A percentile compares a stretch with the other conserved stretches of the same genome.
These are phyloP conservation scores for Xerocomellus dryophilus DNA, from an alignment of 768 basidiomycete genomes.

Conservation along the genomic window DNA sequence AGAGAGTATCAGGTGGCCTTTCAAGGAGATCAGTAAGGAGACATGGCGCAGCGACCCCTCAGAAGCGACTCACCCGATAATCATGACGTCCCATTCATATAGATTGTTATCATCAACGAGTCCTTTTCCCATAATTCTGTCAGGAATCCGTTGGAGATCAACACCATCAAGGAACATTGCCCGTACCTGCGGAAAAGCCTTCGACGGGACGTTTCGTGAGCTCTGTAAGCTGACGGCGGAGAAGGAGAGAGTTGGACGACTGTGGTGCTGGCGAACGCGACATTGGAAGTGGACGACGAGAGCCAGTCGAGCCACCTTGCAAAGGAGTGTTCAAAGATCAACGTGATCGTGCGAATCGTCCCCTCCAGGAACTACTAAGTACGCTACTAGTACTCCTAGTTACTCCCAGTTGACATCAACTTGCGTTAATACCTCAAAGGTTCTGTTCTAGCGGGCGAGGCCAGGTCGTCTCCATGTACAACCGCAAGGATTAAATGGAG, in stretches of 20 bases:
- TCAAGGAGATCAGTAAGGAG: conserved; percentile 16
- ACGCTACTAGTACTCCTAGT: too few species aligned
- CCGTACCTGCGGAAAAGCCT: conserved; percentile 90
- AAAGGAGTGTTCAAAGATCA: background rate
- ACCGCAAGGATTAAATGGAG: too few species aligned
- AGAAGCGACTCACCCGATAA: conserved; percentile 71
- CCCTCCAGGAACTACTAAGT: too few species aligned
- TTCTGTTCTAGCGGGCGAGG: too few species aligned
- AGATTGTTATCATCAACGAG: conserved; percentile 94
- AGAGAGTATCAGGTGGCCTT: conserved; percentile 90
- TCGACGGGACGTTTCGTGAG: conserved; percentile 92
- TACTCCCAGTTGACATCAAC: too few species aligned
- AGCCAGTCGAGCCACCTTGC: background rate
- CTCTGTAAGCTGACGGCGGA: conserved; percentile 77
- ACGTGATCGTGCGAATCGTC: conserved; percentile 23
- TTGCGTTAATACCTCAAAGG: too few species aligned
- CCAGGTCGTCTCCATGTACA: too few species aligned
- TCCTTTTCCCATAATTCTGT: conserved; percentile 47
- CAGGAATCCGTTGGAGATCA: conserved; percentile 33
- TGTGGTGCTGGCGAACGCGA: conserved; percentile 31
- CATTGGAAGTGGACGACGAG: conserved; percentile 14
- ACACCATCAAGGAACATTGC: conserved; percentile 25
- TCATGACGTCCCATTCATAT: conserved; percentile 94
- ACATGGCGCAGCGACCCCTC: conserved; percentile 11
- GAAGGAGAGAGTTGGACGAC: conserved; percentile 49